Evolutionary conservation across 345 rosid species (phyloP).

Genomic region (Rhodomyrtus tomentosa): DNA sequence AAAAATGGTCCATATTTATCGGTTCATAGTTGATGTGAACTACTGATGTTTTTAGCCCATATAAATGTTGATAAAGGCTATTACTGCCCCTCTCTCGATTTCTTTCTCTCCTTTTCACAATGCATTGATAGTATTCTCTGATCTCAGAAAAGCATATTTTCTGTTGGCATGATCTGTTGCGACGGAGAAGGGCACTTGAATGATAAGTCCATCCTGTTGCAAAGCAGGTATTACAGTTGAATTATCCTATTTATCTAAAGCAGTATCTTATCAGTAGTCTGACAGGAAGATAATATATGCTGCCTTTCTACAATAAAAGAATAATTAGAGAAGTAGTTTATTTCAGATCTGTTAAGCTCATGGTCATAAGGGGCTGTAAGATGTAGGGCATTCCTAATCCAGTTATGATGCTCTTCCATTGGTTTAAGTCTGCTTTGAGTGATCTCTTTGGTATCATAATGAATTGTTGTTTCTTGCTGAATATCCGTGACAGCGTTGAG

Average conservation of each 20-base stretch:
- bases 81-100: neutral
- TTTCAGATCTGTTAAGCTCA: neutral
- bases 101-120: neutral
- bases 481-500: slow-evolving; percentile 36
- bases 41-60: neutral
- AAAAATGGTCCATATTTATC: neutral
- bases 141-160: slow-evolving; percentile 66
- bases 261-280: neutral
- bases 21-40: neutral
- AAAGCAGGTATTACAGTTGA: slow-evolving; percentile 60
- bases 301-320: neutral
- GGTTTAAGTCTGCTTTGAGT: neutral
- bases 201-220: slow-evolving; percentile 74
- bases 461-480: neutral
- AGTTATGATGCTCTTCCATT: neutral
- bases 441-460: neutral
- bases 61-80: neutral
- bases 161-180: slow-evolving; percentile 90
- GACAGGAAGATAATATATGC: neutral
- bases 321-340: neutral
- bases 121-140: neutral
- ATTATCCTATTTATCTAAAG: neutral
- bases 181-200: slow-evolving; percentile 93
- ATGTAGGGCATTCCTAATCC: neutral
- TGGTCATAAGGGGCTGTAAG: neutral